Evolutionary conservation across 495 filamentous ascomycete genomes (phyloP).

Genomic region (Neurospora sp.): DNA sequence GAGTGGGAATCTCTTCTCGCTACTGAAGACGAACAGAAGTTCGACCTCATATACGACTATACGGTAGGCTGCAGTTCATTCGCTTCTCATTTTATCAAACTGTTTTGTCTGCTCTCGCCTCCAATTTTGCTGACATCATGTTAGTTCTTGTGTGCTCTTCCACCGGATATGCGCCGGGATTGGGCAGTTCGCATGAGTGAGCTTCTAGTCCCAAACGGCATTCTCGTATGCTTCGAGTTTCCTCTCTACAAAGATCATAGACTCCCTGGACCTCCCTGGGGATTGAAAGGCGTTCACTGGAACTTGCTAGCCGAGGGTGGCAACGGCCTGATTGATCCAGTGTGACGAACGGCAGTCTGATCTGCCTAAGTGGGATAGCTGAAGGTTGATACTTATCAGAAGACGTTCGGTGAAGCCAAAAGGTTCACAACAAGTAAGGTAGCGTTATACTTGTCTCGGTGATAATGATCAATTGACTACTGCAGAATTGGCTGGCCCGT

Average conservation of each 20-base stretch:
- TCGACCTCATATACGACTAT: conserved; percentile 75
- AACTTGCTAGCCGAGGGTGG: conserved; percentile 54
- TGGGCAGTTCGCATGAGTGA: conserved; percentile 59
- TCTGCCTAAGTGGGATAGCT: too few species aligned
- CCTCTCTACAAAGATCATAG: conserved; percentile 57
- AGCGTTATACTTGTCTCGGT: too few species aligned
- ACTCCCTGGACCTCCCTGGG: conserved; percentile 56
- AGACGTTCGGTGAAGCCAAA: too few species aligned
- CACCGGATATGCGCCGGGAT: conserved; percentile 47
- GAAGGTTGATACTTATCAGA: too few species aligned
- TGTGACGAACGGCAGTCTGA: too few species aligned
- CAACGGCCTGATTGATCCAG: conserved; percentile 50
- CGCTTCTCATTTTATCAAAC: background rate
- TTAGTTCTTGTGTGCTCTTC: conserved; percentile 69
- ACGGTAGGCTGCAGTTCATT: conserved; percentile 41
- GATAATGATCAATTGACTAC: too few species aligned
- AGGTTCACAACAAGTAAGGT: too few species aligned
- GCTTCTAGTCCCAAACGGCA: conserved; percentile 48
- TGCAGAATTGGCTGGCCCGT: too few species aligned
- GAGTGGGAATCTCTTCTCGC: conserved; percentile 44
- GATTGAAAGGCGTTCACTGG: conserved; percentile 51
- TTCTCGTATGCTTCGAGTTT: conserved; percentile 68
- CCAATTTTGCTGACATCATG: background rate
- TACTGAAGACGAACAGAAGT: conserved; percentile 31
- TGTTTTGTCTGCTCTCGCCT: background rate